phyloP scores from a whole-genome alignment of 495 filamentous ascomycete genomes.

The Massariosphaeria phaeospora region DNA sequence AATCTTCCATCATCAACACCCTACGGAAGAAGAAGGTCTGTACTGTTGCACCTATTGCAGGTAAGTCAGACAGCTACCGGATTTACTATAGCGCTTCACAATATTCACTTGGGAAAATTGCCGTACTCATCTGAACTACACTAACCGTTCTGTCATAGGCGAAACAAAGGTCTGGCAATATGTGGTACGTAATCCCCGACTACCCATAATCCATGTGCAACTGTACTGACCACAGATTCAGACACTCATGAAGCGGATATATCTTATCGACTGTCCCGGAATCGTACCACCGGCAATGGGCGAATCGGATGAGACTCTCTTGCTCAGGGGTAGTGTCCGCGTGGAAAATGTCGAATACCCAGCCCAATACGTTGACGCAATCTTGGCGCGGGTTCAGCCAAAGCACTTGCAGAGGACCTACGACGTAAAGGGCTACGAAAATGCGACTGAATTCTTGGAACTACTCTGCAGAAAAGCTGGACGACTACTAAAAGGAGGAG shows the following conservation, averaged over 20 bases:
- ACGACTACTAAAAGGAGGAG: slow-evolving; percentile 77
- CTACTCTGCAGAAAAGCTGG: slow-evolving; percentile 83
- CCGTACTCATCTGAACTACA: no score
- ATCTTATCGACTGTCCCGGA: slow-evolving; percentile 94
- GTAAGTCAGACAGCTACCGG: no score
- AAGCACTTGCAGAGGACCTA: slow-evolving; percentile 93
- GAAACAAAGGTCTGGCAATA: slow-evolving; percentile 97
- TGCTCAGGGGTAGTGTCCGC: slow-evolving; percentile 86
- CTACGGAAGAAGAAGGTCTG: slow-evolving; percentile 82
- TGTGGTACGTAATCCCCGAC: no score
- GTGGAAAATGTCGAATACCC: slow-evolving; percentile 95
- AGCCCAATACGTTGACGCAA: slow-evolving; percentile 85
- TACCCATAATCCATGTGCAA: no score
- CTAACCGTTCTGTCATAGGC: no score
- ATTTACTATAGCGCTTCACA: no score
- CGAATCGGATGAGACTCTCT: slow-evolving; percentile 79
- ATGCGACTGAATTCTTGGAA: slow-evolving; percentile 78
- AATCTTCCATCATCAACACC: slow-evolving; percentile 43
- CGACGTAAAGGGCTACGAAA: slow-evolving; percentile 67
- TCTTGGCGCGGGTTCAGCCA: slow-evolving; percentile 71
- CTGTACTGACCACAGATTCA: no score
- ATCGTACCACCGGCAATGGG: slow-evolving; percentile 81
- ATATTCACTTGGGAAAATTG: no score
- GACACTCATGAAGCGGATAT: slow-evolving; percentile 96
- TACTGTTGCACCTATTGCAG: slow-evolving; percentile 91